phyloP scores from a whole-genome alignment of 129 eudicot species.

The Centella asiatica region DNA sequence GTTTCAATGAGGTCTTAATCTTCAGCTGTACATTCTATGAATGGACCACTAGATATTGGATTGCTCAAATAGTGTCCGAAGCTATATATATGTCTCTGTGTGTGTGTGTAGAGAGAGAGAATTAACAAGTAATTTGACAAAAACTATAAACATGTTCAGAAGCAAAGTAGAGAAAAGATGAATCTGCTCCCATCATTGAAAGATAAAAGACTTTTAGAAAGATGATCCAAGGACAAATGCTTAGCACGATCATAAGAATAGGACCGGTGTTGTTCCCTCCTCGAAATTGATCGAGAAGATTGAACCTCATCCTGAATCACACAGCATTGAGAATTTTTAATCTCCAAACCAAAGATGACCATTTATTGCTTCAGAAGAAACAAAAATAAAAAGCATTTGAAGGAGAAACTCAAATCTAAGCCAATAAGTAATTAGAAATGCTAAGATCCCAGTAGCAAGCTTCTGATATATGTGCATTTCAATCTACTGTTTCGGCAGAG shows the following conservation, averaged over 20 bases:
- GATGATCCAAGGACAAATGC: constrained; percentile 21
- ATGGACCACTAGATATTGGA: no score
- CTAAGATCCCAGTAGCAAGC: not conserved
- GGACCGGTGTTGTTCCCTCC: constrained; percentile 32
- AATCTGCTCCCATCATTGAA: constrained; percentile 50
- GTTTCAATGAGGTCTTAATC: no score
- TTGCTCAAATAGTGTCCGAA: no score
- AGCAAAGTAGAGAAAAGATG: constrained; percentile 10
- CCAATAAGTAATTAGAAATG: not conserved
- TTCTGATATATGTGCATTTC: not conserved
- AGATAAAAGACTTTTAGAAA: constrained; percentile 14
- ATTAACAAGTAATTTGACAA: no score
- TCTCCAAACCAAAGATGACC: not conserved
- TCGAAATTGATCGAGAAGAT: constrained; percentile 27
- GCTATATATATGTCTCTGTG: no score
- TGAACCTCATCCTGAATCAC: constrained; percentile 43
- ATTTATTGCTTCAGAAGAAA: not conserved
- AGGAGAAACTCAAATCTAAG: not conserved
- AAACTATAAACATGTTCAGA: no score
- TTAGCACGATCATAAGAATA: constrained; percentile 29
- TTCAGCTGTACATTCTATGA: no score
- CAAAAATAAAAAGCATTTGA: not conserved
- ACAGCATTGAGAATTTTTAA: not conserved
- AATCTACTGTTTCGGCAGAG: not conserved
- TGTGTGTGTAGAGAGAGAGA: no score